These are phyloP conservation scores for Biscogniauxia sp. DNA, from an alignment of 2,329 filamentous ascomycete genomes.

Conservation along the genomic window DNA sequence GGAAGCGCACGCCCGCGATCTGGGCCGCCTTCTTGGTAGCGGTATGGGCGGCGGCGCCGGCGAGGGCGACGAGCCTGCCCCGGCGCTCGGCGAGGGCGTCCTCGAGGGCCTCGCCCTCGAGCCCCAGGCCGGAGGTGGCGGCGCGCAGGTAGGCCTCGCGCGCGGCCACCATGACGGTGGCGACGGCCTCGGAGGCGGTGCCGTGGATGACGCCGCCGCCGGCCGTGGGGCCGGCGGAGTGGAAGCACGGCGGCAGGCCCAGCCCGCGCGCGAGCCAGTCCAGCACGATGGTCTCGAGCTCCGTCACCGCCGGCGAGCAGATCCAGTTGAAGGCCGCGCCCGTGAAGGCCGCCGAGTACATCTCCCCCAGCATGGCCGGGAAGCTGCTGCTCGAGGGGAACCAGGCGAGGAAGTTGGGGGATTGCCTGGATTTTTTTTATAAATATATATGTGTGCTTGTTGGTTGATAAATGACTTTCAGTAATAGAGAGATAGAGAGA, in stretches of 20 bases:
- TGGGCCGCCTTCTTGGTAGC: conserved; percentile 84
- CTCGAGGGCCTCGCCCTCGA: conserved; percentile 56
- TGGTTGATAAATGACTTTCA: too few relatives aligned
- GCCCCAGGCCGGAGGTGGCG: conserved; percentile 48
- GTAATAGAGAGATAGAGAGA: not conserved
- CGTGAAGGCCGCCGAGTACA: conserved; percentile 86
- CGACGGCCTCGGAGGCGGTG: conserved; percentile 81
- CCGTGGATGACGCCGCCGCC: conserved; percentile 96
- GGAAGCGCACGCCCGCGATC: conserved; percentile 81
- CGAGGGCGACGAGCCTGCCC: conserved; percentile 74
- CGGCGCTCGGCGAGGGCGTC: conserved; percentile 66
- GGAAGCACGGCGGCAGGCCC: conserved; percentile 68
- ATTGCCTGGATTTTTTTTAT: conserved; percentile 55
- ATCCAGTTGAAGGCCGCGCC: conserved; percentile 97
- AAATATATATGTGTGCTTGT: too few relatives aligned
- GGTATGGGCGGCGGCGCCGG: conserved; percentile 76
- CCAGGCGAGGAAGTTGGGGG: conserved; percentile 93
- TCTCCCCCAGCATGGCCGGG: conserved; percentile 83
- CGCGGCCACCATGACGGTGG: conserved; percentile 84
- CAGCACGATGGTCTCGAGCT: conserved; percentile 88
- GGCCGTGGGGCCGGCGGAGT: conserved; percentile 65
- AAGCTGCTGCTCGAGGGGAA: conserved; percentile 82
- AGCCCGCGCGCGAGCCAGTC: conserved; percentile 86
- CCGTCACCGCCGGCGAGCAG: conserved; percentile 86
- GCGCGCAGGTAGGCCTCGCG: conserved; percentile 73